Evolutionary conservation across 2,329 filamentous ascomycete species (phyloP), one percentile per base, ranked within the genome.

Genomic region (Colletotrichum tanaceti): DNA sequence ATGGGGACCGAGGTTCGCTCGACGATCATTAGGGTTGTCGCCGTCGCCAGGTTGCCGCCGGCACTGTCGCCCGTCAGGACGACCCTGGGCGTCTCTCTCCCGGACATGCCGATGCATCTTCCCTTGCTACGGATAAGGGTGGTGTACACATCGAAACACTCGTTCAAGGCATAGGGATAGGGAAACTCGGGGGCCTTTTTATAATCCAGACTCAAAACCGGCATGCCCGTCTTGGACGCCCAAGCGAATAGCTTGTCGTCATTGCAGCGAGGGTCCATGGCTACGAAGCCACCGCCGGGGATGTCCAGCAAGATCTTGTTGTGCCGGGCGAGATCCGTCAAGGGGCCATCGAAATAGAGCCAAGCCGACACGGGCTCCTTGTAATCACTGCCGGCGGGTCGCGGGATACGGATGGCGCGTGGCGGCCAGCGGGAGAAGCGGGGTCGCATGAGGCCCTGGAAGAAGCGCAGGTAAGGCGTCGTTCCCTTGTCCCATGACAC

Each of bases 401-500:
- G 85, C 0, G 93, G 91, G 70, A 99, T 98, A 22, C 93, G 87
- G 58, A 98, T 90, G 63, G 91, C 90, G 54, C 95, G 87, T 2
- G 96, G 94, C 6, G 91, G 89, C 83, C 94, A 97, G 69, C 87
- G 88, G 73, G 92, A 95, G 71, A 97, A 88, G 20, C 91, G 87
- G 1, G 94, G 95, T 2, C 94, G 87, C 78, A 95, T 79, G 62
- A 98, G 77, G 16, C 83, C 87, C 59, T 92, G 91, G 61, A 96
- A 78, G 68, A 92, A 90, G 59, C 86, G 84, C 18, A 99, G 82
- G 76, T 97, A 97, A 0, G 96, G 94, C 10, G 93, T 94, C 0
- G 89, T 97, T 14, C 92, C 90, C 78, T 99, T 99, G 75, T 98
- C 97, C 96, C 96, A 99, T 63, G 93, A 93, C 9, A 98, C 90